Base-by-base conservation (phyloP, 1,284 basidiomycete genomes). In the Moesziomyces parantarcticus region DNA sequence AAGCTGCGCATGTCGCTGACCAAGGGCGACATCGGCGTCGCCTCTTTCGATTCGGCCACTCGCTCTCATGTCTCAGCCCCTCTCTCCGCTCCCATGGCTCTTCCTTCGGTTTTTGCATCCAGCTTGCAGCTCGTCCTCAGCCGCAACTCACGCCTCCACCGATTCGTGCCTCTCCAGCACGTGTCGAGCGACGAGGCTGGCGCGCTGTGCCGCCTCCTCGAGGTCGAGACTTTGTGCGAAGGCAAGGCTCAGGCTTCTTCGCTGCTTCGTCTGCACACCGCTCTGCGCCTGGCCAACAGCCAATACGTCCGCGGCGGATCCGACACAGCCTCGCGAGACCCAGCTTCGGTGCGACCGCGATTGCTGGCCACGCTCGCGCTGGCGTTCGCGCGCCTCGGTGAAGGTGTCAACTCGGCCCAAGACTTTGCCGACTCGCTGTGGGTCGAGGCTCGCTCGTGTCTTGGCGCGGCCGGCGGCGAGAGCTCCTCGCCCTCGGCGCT, bases 221-320 rank as follows among this genome's bases (percentile, higher is more conserved):
- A 79, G 49, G 69, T 79, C 32, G 77, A 79, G 57, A 78, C 76
- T 0, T 50, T 67, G 21, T 66, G 71, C 44, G 66, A 65, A 29
- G 52, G 34, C 26, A 59, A 63, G 34, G 63, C 77, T 8, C 69
- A 76, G 40, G 29, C 69, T 10, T 69, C 73, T 5, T 59, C 58
- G 11, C 29, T 76, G 36, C 67, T 73, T 5, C 66, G 77, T 29
- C 57, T 78, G 13, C 59, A 77, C 50, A 78, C 76, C 1, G 58
- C 72, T 7, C 59, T 79, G 23, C 66, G 56, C 18, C 63, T 79
- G 1, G 58, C 67, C 39, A 69, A 75, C 63, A 60, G 56, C 50
- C 64, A 54, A 40, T 44, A 58, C 40, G 43, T 53, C n/a, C 40
- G 65, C 18, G 49, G 42, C 39, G 40, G 18, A 1, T 43, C 36